These are phyloP conservation scores for Termitomyces sp. DNA, from an alignment of 768 basidiomycete genomes.

Conservation along the genomic window DNA sequence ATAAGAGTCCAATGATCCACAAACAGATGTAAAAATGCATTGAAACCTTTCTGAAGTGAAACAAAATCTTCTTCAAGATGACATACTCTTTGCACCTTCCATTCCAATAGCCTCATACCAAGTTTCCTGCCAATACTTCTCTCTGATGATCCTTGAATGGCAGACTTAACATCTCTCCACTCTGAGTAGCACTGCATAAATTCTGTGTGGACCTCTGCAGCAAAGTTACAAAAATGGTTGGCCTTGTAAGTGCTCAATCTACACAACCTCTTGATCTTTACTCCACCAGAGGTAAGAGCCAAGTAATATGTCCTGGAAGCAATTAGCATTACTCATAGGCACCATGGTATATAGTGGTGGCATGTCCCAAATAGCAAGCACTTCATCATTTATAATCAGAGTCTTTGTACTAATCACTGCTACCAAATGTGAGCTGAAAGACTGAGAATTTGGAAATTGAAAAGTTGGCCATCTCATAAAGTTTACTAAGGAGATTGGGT, in stretches of 20 bases:
- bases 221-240: too few relatives aligned
- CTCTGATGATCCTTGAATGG: too few relatives aligned
- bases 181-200: too few relatives aligned
- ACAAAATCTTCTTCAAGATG: neutral
- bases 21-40: neutral
- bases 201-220: too few relatives aligned
- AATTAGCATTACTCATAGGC: neutral
- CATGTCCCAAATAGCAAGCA: neutral
- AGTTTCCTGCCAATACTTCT: too few relatives aligned
- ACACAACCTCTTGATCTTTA: too few relatives aligned
- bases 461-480: neutral
- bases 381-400: neutral
- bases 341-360: neutral
- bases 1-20: conserved; percentile 2
- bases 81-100: neutral
- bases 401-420: neutral
- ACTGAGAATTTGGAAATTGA: neutral
- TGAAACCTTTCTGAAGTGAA: neutral
- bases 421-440: neutral
- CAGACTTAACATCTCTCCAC: too few relatives aligned
- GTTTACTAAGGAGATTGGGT: neutral
- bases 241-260: too few relatives aligned
- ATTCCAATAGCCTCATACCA: too few relatives aligned
- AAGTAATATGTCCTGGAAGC: neutral
- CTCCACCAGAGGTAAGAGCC: too few relatives aligned